Percentiles rank a stretch among this genome's conserved stretches.
Conservation (phyloP, 2,329 filamentous ascomycete species). For the Dendryphion nanum region DNA sequence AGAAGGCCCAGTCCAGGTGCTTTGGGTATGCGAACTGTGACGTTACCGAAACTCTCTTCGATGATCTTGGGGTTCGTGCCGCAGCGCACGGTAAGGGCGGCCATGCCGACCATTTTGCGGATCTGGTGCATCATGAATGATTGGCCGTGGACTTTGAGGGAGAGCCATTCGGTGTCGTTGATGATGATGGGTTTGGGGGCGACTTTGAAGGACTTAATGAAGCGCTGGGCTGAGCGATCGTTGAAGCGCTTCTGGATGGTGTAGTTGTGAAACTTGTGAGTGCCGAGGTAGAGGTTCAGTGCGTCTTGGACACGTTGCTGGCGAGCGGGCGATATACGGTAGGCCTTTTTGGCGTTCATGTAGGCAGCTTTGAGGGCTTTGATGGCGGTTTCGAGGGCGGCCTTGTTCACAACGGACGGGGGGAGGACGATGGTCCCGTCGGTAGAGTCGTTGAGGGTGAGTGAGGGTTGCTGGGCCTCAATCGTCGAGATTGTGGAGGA, state of each 20-base stretch:
- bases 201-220: conserved; percentile 88
- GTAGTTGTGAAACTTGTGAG: conserved; percentile 95
- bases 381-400: conserved; percentile 9
- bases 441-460: conserved; percentile 25
- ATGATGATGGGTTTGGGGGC: conserved; percentile 68
- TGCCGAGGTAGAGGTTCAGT: conserved; percentile 75
- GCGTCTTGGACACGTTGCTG: conserved; percentile 73
- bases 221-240: conserved; percentile 82
- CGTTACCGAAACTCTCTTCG: conserved; percentile 67
- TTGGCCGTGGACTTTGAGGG: conserved; percentile 92
- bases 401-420: conserved; percentile 11
- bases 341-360: conserved; percentile 76
- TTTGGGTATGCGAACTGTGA: conserved; percentile 84
- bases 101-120: conserved; percentile 97
- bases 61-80: conserved; percentile 74
- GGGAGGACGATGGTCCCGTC: conserved; percentile 30
- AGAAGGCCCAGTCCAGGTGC: conserved; percentile 85
- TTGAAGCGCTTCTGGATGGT: conserved; percentile 81
- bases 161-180: conserved; percentile 91
- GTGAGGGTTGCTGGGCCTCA: conserved; percentile 21
- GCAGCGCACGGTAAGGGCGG: conserved; percentile 77
- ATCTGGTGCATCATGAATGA: conserved; percentile 99
- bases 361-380: conserved; percentile 66
- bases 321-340: conserved; percentile 73
- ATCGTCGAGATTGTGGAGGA: conserved; percentile 22